Conservation (phyloP, 805 yeast species). For the Cyberlindnera japonica region DNA sequence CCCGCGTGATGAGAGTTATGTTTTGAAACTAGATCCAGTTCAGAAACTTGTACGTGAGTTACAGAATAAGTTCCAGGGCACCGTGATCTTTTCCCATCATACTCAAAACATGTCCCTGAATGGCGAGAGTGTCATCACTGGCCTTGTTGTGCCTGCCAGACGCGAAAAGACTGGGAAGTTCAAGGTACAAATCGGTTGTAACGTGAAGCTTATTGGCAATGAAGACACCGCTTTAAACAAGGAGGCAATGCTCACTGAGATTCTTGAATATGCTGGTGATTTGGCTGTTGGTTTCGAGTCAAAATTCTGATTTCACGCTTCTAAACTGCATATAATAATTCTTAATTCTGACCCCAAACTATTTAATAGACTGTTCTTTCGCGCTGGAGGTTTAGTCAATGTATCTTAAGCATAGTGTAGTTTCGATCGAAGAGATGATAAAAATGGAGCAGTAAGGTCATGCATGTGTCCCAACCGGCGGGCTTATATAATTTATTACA, state of each 20-base stretch:
- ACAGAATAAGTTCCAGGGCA: conserved; percentile 58
- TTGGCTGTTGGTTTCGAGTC: conserved; percentile 41
- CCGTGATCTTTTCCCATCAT: conserved; percentile 65
- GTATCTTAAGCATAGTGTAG: no score
- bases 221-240: conserved; percentile 59
- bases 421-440: no score
- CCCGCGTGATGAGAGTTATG: background rate
- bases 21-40: conserved; percentile 54
- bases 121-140: conserved; percentile 66
- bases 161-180: conserved; percentile 56
- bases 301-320: conserved; percentile 9
- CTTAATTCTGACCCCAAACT: background rate
- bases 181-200: conserved; percentile 74
- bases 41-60: conserved; percentile 59
- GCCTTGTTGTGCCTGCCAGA: conserved; percentile 71
- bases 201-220: conserved; percentile 57
- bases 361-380: no score
- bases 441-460: no score
- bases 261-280: conserved; percentile 66
- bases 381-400: no score
- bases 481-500: no score
- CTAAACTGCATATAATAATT: background rate
- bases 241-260: conserved; percentile 70
- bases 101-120: conserved; percentile 49
- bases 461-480: no score